Evolutionary conservation across 345 rosid genomes (phyloP).

Genomic region (Brassica carinata): DNA sequence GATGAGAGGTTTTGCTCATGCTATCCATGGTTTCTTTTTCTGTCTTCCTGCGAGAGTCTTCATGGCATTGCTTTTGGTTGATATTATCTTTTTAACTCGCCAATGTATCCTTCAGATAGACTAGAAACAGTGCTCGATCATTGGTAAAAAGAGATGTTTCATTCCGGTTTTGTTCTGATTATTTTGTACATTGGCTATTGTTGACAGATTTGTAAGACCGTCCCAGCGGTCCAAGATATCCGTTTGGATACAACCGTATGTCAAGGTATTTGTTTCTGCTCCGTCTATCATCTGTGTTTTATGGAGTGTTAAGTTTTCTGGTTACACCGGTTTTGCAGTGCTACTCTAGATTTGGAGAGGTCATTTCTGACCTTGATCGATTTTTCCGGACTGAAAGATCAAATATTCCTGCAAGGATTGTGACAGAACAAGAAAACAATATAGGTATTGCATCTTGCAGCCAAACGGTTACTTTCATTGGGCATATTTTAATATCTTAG

Average conservation of each 20-base stretch:
- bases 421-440: conserved; percentile 41
- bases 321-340: conserved; percentile 58
- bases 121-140: conserved; percentile 3
- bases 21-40: not conserved
- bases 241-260: conserved; percentile 86
- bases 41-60: too few species aligned
- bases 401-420: conserved; percentile 40
- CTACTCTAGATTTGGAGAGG: conserved; percentile 78
- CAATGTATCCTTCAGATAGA: conserved; percentile 5
- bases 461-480: not conserved
- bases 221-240: conserved; percentile 83
- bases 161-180: too few species aligned
- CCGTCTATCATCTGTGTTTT: conserved; percentile 4
- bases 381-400: conserved; percentile 73
- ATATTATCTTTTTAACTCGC: not conserved
- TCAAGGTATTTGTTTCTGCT: conserved; percentile 52
- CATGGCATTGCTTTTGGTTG: too few species aligned
- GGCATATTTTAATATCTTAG: not conserved
- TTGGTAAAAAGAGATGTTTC: not conserved
- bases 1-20: conserved; percentile 64
- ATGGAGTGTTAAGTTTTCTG: conserved; percentile 22
- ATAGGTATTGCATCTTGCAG: conserved; percentile 51
- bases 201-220: conserved; percentile 70
- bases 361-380: conserved; percentile 71
- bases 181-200: not conserved